Base-by-base conservation (phyloP, 495 filamentous ascomycete genomes). In the Bombardia bombarda region DNA sequence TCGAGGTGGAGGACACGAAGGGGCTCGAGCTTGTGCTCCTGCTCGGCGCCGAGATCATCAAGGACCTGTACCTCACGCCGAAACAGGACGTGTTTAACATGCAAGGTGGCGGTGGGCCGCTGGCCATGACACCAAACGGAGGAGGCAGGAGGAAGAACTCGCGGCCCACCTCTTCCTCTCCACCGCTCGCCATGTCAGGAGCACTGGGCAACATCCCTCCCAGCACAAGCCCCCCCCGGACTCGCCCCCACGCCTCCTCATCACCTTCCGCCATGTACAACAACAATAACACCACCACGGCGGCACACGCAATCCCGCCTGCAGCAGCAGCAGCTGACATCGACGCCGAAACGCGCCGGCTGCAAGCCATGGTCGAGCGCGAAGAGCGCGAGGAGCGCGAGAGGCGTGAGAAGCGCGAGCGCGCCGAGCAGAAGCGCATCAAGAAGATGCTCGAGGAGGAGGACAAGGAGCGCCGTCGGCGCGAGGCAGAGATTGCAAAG, bases 1-100 rank as follows among this genome's bases (percentile, higher is more conserved):
- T 96, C 3, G 90, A 96, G 31, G 80, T 96, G 53, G 90, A 97
- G 58, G 92, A 98, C 62, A 78, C 82, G 44, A 98, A 97, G 61
- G 92, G 92, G 3, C 68, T 97, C 5, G 92, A 98, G 62, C 73
- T 97, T 1, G 85, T 90, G 0, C 60, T 97, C 3, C 56, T 98
- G n/a, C 69, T 98, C 4, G 72, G 81, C 20, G 84, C 88, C 1
- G 78, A 84, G 30, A 85, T 89, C 8, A 93, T 97, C 49, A 79
- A 84, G 19, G 92, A 97, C 47, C 74, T 96, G 14, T 96, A 82
- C 65, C 82, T 92, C 46, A 66, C 67, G 21, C 65, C 78, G 12
- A 72, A 79, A 37, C 71, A 71, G 26, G 81, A 90, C 49, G 65
- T 78, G 0, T 98, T 97, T 68, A 92, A 94, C 56, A 73, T 94